Evolutionary conservation across 1,284 basidiomycete species (phyloP), one percentile per base, ranked within the genome.

Genomic region (Tilletiopsis washingtonensis): DNA sequence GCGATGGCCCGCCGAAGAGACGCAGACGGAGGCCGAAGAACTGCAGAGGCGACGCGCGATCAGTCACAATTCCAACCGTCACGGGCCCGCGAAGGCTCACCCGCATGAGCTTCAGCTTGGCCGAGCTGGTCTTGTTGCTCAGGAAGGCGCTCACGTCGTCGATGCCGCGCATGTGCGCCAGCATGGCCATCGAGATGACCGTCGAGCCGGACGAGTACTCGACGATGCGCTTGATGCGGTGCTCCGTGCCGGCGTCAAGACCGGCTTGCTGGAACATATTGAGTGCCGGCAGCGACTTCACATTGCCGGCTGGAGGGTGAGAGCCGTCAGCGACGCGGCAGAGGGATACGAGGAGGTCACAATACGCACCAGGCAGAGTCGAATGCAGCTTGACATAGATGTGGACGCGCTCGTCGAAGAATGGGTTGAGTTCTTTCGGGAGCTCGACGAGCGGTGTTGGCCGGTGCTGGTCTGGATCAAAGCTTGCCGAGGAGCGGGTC

Each of bases 331-430:
- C n/a, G n/a, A n/a, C n/a, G n/a, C n/a, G n/a, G n/a, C n/a, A n/a
- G n/a, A n/a, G n/a, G n/a, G n/a, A n/a, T n/a, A n/a, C n/a, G n/a
- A n/a, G n/a, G n/a, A n/a, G n/a, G n/a, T n/a, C n/a, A n/a, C n/a
- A n/a, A n/a, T n/a, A n/a, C n/a, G n/a, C n/a, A n/a, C n/a, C n/a
- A 3, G 60, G 60, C 15, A 62, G 25, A 11, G 54, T 53, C 11
- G 55, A 54, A 20, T 56, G 51, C 57, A 62, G 56, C 53, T 62
- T 62, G 19, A 56, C 60, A 24, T 55, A 62, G 52, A 62, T 55
- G 20, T 56, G 34, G 15, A 62, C 60, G n/a, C 52, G 49, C 6
- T 47, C 14, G 37, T 54, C 51, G 45, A 52, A 38, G 44, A 38
- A 62, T 11, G 60, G 60, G 34, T 62, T 59, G 26, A 60, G 49